A percentile compares a stretch with the other conserved stretches of the same genome.
phyloP scores from a whole-genome alignment of 345 rosid genomes.

The Arabidopsis thaliana region DNA sequence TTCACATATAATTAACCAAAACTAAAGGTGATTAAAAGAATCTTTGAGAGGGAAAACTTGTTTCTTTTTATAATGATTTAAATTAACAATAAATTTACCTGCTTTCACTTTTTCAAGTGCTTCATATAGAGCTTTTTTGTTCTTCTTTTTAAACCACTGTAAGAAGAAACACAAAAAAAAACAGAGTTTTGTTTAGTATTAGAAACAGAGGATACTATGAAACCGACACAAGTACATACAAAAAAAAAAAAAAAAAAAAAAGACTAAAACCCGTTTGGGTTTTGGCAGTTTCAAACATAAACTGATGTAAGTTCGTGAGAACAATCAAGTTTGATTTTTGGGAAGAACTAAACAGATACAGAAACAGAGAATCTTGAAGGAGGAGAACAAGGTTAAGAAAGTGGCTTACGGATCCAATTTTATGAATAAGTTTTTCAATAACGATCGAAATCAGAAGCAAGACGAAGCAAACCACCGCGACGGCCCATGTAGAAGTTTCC shows the following conservation, averaged over 20 bases:
- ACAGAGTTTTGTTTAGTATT: conserved; percentile 18
- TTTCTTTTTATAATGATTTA: not conserved
- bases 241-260: not conserved
- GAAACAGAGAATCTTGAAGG: conserved; percentile 12
- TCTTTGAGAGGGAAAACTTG: not conserved
- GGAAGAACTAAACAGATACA: not conserved
- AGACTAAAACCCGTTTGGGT: not conserved
- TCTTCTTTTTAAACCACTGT: conserved; percentile 75
- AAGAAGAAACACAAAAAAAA: not conserved
- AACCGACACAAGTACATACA: not conserved
- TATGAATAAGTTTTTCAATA: conserved; percentile 62
- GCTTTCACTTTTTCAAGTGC: conserved; percentile 94
- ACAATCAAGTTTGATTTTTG: not conserved
- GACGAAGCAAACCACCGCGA: conserved; percentile 73
- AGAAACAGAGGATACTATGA: conserved; percentile 18
- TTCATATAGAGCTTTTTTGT: conserved; percentile 73
- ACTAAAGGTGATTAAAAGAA: not conserved
- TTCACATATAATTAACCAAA: not conserved
- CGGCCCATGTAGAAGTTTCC: conserved; percentile 85
- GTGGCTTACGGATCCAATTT: conserved; percentile 40
- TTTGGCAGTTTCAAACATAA: conserved; percentile 3
- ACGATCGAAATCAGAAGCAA: conserved; percentile 58
- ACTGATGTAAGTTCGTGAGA: not conserved
- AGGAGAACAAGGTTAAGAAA: not conserved
- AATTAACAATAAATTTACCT: conserved; percentile 50